Base-by-base conservation (phyloP, 768 basidiomycete species). In the Cystofilobasidium macerans region DNA sequence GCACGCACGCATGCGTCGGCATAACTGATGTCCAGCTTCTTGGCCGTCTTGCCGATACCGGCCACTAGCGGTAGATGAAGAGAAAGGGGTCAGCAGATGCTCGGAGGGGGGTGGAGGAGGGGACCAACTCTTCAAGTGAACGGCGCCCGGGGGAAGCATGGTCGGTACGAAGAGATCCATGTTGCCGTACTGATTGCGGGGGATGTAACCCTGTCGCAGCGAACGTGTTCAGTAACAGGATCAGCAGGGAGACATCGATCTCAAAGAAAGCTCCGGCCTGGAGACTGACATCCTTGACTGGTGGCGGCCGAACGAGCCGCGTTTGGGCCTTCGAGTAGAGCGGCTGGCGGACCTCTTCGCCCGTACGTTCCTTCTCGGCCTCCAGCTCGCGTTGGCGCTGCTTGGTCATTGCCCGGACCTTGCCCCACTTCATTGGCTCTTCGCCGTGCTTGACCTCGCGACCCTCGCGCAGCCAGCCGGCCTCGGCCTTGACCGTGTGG, bases 161-260 rank as follows among this genome's bases (percentile, higher is more conserved):
- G 89, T 86, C 33, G 89, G 86, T 30, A 88, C 89, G 75, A 94
- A 99, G 30, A 99, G 77, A 77, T 99, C 94, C 69, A 99, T 88
- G 75, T 97, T 99, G 22, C 94, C 94, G 74, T 94, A 99, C 69
- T 86, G 84, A 72, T 99, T 99, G 78, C 89, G 93, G 8, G 92
- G 92, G 35, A 99, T 82, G 74, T 83, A 84, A 36, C 94, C 94
- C 93, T 98, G 32, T 45, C 14, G 57, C 51, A 51, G 40, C 35
- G 7, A 35, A 45, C n/a, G n/a, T n/a, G n/a, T n/a, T n/a, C n/a
- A n/a, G n/a, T n/a, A n/a, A n/a, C n/a, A n/a, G n/a, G n/a, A n/a
- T n/a, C n/a, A n/a, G n/a, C n/a, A n/a, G n/a, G n/a, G n/a, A n/a
- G n/a, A n/a, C n/a, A n/a, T n/a, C 26, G 8, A 14, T 56, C 24